Base-by-base conservation (phyloP, 306 rosid species). In the Dryas drummondii region DNA sequence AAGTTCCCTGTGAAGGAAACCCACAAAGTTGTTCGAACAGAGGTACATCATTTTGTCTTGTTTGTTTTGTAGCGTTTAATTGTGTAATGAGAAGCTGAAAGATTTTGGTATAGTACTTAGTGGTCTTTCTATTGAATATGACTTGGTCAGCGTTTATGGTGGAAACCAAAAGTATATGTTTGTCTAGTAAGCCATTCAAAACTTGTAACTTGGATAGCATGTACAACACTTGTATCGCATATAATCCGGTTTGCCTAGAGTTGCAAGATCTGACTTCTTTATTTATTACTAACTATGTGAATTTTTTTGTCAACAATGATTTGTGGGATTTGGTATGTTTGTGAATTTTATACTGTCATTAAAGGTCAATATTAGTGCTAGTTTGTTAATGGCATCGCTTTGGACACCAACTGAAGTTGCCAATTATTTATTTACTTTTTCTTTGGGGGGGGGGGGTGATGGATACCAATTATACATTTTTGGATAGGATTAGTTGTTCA, bases 1-100 rank as follows among this genome's bases (percentile, higher is more conserved):
- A 89, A 86, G 82, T 81, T 78, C 78, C 99, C 99, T 54, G 97
- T 91, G 71, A 94, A 91, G 85, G 97, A 94, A 78, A 94, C 97
- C 32, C n/a, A 74, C 77, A 83, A 75, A 82, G 83, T 87, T 77
- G 70, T 86, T 68, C 93, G 99, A 15, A n/a, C 80, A 4, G 99
- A 90, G 98, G 98, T 96, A 85, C 10, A 37, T 69, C 7, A 6
- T 6, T 17, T n/a, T 77, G 42, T 40, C 56, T 11, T 54, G 14
- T 9, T 41, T 70, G 32, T 37, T 53, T 41, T 70, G 51, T 40
- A n/a, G 50, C 40, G 15, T 65, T 77, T 66, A 15, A 40, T 65
- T 32, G 57, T 48, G 37, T 52, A 17, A 70, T 32, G 17, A 40
- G 27, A 73, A 49, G 37, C 44, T 66, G 60, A 53, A 45, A 11